A percentile compares a stretch with the other conserved stretches of the same genome.
These are phyloP conservation scores for Entonaema liquescens DNA, from an alignment of 495 filamentous ascomycete species.

Conservation along the genomic window DNA sequence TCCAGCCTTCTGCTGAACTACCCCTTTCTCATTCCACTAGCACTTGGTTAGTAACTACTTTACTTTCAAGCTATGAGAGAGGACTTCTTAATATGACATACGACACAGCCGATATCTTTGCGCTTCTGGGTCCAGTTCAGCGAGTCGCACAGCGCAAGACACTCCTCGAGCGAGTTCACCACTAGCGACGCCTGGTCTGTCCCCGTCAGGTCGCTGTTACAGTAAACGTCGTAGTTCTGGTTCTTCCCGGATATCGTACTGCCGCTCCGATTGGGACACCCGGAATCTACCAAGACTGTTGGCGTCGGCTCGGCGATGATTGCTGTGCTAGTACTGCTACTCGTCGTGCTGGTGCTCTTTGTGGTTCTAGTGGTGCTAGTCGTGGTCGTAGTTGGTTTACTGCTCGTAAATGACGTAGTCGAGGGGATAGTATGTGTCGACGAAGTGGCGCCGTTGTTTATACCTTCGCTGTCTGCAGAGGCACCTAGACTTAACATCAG, in stretches of 20 bases:
- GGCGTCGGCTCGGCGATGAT: background rate
- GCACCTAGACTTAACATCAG: background rate
- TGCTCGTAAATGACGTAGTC: background rate
- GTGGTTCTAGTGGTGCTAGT: background rate
- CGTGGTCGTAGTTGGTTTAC: background rate
- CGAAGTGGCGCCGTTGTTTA: background rate
- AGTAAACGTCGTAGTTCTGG: constrained; percentile 15
- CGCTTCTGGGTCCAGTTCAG: constrained; percentile 19
- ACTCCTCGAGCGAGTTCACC: constrained; percentile 20
- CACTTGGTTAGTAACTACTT: background rate
- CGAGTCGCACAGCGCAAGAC: constrained; percentile 30
- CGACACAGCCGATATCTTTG: constrained; percentile 19
- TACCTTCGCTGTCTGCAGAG: background rate
- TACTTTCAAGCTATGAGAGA: background rate
- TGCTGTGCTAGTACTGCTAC: background rate
- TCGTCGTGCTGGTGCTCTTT: background rate
- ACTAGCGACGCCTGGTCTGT: constrained; percentile 4
- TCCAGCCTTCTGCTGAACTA: background rate
- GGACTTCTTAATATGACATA: background rate
- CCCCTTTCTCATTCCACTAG: background rate
- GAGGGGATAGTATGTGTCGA: background rate
- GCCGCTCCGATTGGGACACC: background rate
- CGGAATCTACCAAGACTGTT: background rate
- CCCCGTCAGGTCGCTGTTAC: constrained; percentile 32
- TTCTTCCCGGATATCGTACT: background rate